Base-by-base conservation (phyloP, 78 protist genomes). In the Abeoforma whisleri region DNA sequence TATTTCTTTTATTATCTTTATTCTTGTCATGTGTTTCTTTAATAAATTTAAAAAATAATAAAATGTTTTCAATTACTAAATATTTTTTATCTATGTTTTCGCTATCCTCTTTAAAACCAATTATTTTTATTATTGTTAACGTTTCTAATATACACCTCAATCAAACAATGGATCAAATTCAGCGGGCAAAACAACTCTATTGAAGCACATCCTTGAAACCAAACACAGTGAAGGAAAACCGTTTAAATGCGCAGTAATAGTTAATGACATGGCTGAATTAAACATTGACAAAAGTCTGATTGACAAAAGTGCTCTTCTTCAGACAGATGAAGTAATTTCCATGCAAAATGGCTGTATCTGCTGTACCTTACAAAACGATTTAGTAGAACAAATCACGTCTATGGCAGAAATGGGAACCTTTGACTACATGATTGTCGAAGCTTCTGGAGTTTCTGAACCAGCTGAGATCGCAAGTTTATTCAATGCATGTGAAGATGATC, bases 321-420 rank as follows among this genome's bases (percentile, higher is more conserved):
- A 72, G 12, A 34, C 32, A 16, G 76, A 72, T 12, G 76, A 72
- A 35, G 57, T 72, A 35, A 72, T 72, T 37, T 35, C 35, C 57
- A 81, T 95, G 86, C 81, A 76, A 75, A 94, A 95, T 87, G 98
- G 98, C 23, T 95, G 98, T 89, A 91, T 93, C 30, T 95, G 98
- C 74, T 93, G 96, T 87, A 93, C 96, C 1, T 77, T 93, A 39
- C 86, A 94, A 39, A 93, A 89, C 32, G 97, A 95, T 80, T 90
- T 95, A 57, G 88, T 93, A 35, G 81, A 76, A 1, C 23, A 19
- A 40, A 30, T 76, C 1, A 40, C 76, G 22, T 91, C 87, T 35
- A 69, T 95, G 35, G 38, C 83, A 62, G 35, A 84, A 68, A 90
- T 88, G 33, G 1, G 25, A 30, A 35, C 23, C 37, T 89, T 82